Percentiles rank a stretch among this genome's conserved stretches.
phyloP scores from a whole-genome alignment of 345 rosid genomes.

The Eucalyptus pumila region DNA sequence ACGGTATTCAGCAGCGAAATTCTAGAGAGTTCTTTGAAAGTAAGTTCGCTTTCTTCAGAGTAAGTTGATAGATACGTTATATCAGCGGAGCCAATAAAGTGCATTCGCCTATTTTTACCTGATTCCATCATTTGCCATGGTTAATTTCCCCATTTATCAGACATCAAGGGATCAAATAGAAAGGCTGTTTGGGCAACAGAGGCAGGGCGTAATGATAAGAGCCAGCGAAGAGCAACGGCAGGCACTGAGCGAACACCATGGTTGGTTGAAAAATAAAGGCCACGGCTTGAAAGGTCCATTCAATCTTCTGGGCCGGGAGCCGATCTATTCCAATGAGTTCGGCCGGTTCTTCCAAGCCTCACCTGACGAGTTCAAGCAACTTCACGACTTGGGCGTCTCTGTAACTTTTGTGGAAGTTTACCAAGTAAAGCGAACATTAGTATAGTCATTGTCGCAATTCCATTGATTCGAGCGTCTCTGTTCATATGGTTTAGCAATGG shows the following conservation, averaged over 20 bases:
- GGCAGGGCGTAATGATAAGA: constrained; percentile 7
- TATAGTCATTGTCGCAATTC: background rate
- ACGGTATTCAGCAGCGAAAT: constrained; percentile 18
- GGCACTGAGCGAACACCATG: background rate
- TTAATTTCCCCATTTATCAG: background rate
- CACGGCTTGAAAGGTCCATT: constrained; percentile 1
- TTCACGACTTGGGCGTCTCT: constrained; percentile 10
- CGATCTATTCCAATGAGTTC: constrained; percentile 23
- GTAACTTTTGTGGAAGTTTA: constrained; percentile 14
- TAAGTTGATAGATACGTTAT: background rate
- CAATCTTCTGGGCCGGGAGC: constrained; percentile 9
- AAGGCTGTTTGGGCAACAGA: constrained; percentile 16
- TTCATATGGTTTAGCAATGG: background rate
- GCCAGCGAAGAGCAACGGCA: constrained; percentile 11
- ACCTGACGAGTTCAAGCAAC: constrained; percentile 18
- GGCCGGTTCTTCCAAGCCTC: constrained; percentile 28
- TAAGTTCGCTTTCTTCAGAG: background rate
- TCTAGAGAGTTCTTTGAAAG: constrained; percentile 34
- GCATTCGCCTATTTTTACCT: background rate
- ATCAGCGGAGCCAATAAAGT: background rate
- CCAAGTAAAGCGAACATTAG: constrained; percentile 4
- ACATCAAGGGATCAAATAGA: constrained; percentile 24
- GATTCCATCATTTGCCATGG: background rate
- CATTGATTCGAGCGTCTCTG: background rate
- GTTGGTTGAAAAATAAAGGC: background rate